phyloP scores from a whole-genome alignment of 768 basidiomycete species.

The Chalciporus chontae region DNA sequence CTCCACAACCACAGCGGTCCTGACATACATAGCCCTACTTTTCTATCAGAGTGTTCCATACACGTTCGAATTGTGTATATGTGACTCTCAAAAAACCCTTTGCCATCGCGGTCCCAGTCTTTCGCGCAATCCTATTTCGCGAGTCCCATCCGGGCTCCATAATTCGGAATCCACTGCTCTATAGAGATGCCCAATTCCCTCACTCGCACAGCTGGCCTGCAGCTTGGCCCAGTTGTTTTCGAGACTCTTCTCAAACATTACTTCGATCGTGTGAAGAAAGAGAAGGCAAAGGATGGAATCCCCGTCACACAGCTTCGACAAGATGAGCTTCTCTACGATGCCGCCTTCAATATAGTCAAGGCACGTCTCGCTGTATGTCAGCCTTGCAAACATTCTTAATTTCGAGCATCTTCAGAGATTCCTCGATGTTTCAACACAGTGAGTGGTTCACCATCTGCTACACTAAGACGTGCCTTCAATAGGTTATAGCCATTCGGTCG shows the following conservation, averaged over 20 bases:
- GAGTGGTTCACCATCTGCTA: constrained; percentile 23
- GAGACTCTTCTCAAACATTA: constrained; percentile 87
- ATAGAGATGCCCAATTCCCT: constrained; percentile 47
- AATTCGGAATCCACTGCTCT: neutral
- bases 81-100: no score
- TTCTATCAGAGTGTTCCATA: no score
- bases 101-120: neutral
- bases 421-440: constrained; percentile 68
- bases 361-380: constrained; percentile 33
- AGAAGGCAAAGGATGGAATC: constrained; percentile 35
- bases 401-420: constrained; percentile 51
- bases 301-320: constrained; percentile 54
- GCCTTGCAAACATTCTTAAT: neutral
- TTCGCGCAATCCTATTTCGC: neutral
- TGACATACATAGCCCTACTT: no score
- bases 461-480: neutral
- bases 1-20: no score
- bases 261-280: constrained; percentile 58
- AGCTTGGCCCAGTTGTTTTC: constrained; percentile 67
- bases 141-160: neutral
- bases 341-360: constrained; percentile 75
- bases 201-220: constrained; percentile 57
- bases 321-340: constrained; percentile 79
- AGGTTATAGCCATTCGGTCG: constrained; percentile 67
- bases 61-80: no score